Evolutionary conservation across 1,284 basidiomycete species (phyloP).

Genomic region (Microbotryum scabiosae): DNA sequence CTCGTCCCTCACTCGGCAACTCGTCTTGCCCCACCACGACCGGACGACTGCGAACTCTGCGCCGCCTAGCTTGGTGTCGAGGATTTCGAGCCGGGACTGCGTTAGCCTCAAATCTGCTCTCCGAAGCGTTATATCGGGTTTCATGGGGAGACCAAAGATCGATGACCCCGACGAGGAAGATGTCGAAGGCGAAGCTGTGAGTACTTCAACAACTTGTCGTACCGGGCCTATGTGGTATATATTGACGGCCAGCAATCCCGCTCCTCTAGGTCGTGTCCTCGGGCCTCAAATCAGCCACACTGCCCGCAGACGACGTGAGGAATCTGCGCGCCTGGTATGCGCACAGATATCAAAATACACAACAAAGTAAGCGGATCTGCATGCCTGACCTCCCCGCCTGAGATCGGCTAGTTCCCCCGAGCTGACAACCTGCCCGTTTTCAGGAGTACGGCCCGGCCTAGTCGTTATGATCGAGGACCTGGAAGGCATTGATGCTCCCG

Average conservation of each 20-base stretch:
- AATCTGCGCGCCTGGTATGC: slow-evolving; percentile 27
- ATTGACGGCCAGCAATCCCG: not conserved
- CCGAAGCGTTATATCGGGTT: slow-evolving; percentile 18
- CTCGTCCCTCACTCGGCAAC: slow-evolving; percentile 19
- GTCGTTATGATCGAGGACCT: slow-evolving; percentile 27
- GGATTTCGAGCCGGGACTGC: slow-evolving; percentile 24
- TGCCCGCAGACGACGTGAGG: slow-evolving; percentile 23
- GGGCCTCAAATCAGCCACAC: slow-evolving; percentile 10
- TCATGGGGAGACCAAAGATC: slow-evolving; percentile 12
- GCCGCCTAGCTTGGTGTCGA: slow-evolving; percentile 8
- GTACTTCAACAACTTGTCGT: not conserved
- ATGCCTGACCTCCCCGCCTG: too few relatives aligned
- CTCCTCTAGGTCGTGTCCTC: not conserved
- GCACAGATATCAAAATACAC: slow-evolving; percentile 4
- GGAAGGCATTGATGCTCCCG: slow-evolving; percentile 19
- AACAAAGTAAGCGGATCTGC: too few relatives aligned
- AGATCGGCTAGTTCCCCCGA: too few relatives aligned
- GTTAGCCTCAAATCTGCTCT: slow-evolving; percentile 26
- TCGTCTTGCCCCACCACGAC: not conserved
- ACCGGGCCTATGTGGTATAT: not conserved
- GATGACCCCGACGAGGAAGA: slow-evolving; percentile 16
- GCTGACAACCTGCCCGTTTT: too few relatives aligned
- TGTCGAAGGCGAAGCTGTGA: slow-evolving; percentile 13
- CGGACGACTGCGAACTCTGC: not conserved
- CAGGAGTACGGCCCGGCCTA: not conserved